Evolutionary conservation across 1,284 basidiomycete species (phyloP).

Genomic region (Schizophyllum commune): DNA sequence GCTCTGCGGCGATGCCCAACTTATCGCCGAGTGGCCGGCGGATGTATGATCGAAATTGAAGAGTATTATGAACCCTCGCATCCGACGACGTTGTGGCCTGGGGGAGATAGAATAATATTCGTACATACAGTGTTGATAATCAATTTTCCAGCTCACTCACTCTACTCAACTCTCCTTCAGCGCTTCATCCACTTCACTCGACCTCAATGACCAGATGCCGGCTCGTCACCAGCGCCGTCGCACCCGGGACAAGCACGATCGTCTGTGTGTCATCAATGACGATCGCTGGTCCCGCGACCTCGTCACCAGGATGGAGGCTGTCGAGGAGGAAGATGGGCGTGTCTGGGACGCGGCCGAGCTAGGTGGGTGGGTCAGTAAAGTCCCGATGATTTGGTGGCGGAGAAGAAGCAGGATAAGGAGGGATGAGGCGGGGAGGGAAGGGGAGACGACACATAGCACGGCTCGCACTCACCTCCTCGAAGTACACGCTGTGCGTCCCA

Average conservation of each 20-base stretch:
- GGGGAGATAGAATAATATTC: too few species aligned
- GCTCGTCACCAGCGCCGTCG: conserved; percentile 57
- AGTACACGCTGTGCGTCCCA: conserved; percentile 61
- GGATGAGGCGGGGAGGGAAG: too few species aligned
- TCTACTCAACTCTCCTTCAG: too few species aligned
- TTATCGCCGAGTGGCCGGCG: background rate
- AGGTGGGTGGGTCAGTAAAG: conserved; percentile 16
- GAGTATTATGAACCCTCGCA: too few species aligned
- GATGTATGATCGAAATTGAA: background rate
- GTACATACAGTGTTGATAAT: too few species aligned
- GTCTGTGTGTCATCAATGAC: conserved; percentile 92
- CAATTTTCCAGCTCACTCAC: too few species aligned
- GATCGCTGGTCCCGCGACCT: conserved; percentile 77
- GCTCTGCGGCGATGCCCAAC: background rate
- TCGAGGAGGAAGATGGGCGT: conserved; percentile 78
- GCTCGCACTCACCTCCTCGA: conserved; percentile 42
- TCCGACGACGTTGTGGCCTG: too few species aligned
- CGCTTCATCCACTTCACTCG: conserved; percentile 21
- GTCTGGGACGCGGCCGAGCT: conserved; percentile 60
- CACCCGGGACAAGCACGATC: conserved; percentile 71
- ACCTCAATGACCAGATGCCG: conserved; percentile 70
- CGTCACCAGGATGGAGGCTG: conserved; percentile 59
- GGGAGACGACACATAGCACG: too few species aligned
- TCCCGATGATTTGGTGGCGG: too few species aligned
- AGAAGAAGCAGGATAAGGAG: too few species aligned